Base-by-base conservation (phyloP, 371 early-diverging fungal genomes). In the Mucor irregularis region DNA sequence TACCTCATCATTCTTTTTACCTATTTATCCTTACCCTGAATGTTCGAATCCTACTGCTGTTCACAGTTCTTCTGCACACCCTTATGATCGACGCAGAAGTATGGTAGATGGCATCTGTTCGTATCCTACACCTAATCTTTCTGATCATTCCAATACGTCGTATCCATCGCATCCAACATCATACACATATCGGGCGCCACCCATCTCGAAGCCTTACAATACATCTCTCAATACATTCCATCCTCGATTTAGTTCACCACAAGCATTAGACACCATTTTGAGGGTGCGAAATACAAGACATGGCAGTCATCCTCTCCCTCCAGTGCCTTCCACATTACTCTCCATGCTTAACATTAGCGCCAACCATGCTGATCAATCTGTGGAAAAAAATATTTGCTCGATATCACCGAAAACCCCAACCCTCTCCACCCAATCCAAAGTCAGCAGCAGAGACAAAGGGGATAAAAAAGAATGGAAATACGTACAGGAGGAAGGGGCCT, bases 81-180 rank as follows among this genome's bases (percentile, higher is more conserved):
- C 64, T n/a, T 49, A 58, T 38, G 65, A 64, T 47, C 31, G 65
- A 42, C 56, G 65, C 40, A 50, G 60, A 49, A 64, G 65, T 16
- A 64, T 64, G 65, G 65, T 64, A 9, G 65, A 64, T 38, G 65
- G 65, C n/a, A 56, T 64, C 9, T 60, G 39, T 21, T 42, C 49
- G 25, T 57, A 57, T 49, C 58, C 55, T 11, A 45, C 62, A 1
- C 33, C 53, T 17, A 40, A 48, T 11, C 14, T 53, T n/a, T 43
- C 43, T 8, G 58, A 58, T 44, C 26, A 24, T 3, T 31, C 49
- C 21, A 55, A 24, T 19, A 13, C 43, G 4, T 24, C 44, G 21
- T 33, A 43, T n/a, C 33, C 34, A 34, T 19, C 39, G 10, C 42
- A 33, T 16, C 42, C 47, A 3, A 37, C 49, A 29, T 56, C 49